phyloP scores from a whole-genome alignment of 192 early-diverging fungal species.

The Coemansia sp. region DNA sequence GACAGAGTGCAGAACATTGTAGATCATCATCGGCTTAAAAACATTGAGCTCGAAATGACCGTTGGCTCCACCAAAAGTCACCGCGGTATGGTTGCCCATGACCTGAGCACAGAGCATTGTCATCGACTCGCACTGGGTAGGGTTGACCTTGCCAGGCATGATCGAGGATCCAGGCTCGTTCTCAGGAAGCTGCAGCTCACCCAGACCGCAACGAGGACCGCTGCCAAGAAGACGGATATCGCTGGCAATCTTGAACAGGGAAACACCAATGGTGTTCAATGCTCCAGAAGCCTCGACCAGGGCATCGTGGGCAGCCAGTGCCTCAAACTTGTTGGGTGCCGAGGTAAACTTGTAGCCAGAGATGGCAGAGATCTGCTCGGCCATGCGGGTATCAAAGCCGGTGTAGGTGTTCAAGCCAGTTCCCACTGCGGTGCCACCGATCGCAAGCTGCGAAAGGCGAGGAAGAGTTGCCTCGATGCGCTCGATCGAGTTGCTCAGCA shows the following conservation, averaged over 20 bases:
- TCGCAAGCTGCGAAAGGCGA: slow-evolving; percentile 90
- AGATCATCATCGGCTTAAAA: slow-evolving; percentile 99
- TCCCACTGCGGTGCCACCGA: slow-evolving; percentile 96
- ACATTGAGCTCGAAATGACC: slow-evolving; percentile 99
- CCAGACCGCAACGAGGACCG: slow-evolving; percentile 97
- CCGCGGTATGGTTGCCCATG: slow-evolving; percentile 96
- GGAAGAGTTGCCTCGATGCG: slow-evolving; percentile 82
- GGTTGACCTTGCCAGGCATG: slow-evolving; percentile 99
- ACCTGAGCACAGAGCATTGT: slow-evolving; percentile 99
- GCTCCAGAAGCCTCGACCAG: slow-evolving; percentile 95
- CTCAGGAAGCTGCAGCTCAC: slow-evolving; percentile 94
- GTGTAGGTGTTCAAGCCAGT: slow-evolving; percentile 95
- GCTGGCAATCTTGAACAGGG: slow-evolving; percentile 99
- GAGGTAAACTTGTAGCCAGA: slow-evolving; percentile 91
- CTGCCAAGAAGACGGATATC: slow-evolving; percentile 97
- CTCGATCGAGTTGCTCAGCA: slow-evolving; percentile 86
- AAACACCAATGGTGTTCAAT: slow-evolving; percentile 92
- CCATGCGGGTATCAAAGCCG: slow-evolving; percentile 91
- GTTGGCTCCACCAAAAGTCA: slow-evolving; percentile 90
- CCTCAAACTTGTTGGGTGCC: slow-evolving; percentile 99
- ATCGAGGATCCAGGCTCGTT: slow-evolving; percentile 99
- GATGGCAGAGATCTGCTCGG: slow-evolving; percentile 81
- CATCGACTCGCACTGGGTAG: slow-evolving; percentile 99
- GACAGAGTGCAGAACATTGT: slow-evolving; percentile 94
- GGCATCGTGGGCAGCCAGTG: slow-evolving; percentile 97